Evolutionary conservation across 1,139 yeast species (phyloP).

Genomic region (Diutina ranongensis): DNA sequence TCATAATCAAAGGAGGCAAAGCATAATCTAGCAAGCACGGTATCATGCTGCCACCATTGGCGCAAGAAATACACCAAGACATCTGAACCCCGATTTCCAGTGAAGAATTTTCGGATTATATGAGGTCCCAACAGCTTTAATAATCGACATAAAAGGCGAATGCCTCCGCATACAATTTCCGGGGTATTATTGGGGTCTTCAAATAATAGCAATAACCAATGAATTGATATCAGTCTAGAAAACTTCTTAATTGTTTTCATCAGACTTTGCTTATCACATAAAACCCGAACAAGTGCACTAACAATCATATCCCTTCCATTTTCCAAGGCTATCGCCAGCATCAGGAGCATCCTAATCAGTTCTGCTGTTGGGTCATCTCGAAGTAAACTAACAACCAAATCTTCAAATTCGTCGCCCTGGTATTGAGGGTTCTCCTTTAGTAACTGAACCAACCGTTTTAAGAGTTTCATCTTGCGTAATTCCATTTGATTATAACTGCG

Average conservation of each 20-base stretch:
- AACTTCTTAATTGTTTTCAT: slow-evolving; percentile 33
- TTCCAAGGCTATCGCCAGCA: slow-evolving; percentile 1
- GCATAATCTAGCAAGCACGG: slow-evolving; percentile 22
- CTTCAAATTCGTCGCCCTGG: slow-evolving; percentile 7
- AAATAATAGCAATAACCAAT: slow-evolving; percentile 53
- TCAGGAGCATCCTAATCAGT: slow-evolving; percentile 1
- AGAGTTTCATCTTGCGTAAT: slow-evolving; percentile 39
- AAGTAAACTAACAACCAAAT: slow-evolving; percentile 10
- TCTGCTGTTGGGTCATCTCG: neutral
- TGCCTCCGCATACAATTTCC: slow-evolving; percentile 32
- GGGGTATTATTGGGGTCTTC: slow-evolving; percentile 16
- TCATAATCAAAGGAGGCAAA: slow-evolving; percentile 32
- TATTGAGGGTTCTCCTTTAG: slow-evolving; percentile 18
- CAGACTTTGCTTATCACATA: slow-evolving; percentile 1
- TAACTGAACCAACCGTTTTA: slow-evolving; percentile 43
- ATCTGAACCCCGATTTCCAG: slow-evolving; percentile 41
- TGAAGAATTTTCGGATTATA: slow-evolving; percentile 37
- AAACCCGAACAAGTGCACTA: neutral
- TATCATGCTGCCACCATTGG: slow-evolving; percentile 36
- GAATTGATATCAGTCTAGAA: slow-evolving; percentile 47
- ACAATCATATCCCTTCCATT: neutral
- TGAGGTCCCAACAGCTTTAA: slow-evolving; percentile 36
- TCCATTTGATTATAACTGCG: slow-evolving; percentile 37
- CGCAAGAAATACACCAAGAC: slow-evolving; percentile 36
- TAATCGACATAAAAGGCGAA: slow-evolving; percentile 39